Base-by-base conservation (phyloP, 371 early-diverging fungal genomes). In the Apophysomyces ossiformis region DNA sequence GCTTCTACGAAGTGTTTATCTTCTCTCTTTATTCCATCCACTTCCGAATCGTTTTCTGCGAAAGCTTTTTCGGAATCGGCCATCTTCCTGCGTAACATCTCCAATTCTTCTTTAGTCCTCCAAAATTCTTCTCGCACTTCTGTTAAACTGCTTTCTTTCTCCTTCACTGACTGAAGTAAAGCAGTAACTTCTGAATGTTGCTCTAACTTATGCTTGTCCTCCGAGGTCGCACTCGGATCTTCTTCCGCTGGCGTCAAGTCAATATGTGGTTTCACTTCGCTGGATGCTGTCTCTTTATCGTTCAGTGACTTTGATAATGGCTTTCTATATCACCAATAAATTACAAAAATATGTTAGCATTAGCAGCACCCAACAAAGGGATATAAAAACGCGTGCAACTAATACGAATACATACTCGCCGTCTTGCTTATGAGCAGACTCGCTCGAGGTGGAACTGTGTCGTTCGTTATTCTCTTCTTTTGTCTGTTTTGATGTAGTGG, bases 391-490 rank as follows among this genome's bases (percentile, higher is more conserved):
- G 50, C 21, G 54, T 21, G 21, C 16, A 11, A n/a, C 8, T 16
- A 18, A 21, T 9, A 50, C 26, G 9, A 7, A 11, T 18, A 50
- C 54, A 21, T 50, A 50, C 54, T 50, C 54, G 21, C 21, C 11
- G 21, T 50, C 21, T 21, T 9, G 21, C 4, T 5, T 21, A 3
- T n/a, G 4, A 21, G 59, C 21, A 47, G 36, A 9, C 36, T 35
- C 46, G 32, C 37, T 50, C 47, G 57, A 18, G 9, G 38, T 12
- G 12, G 16, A 38, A 36, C 8, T 26, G 43, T 43, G 18, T 36
- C 36, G 59, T 36, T 63, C 45, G 13, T 41, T n/a, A 45, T 46
- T 6, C 4, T 38, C 26, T 44, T 18, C 36, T 5, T 63, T 62
- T 11, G 45, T 4, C 35, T 65, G 44, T 4, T 32, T 58, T 26